These are phyloP conservation scores for Wickerhamomyces bovis DNA, from an alignment of 805 yeast species.

Conservation along the genomic window DNA sequence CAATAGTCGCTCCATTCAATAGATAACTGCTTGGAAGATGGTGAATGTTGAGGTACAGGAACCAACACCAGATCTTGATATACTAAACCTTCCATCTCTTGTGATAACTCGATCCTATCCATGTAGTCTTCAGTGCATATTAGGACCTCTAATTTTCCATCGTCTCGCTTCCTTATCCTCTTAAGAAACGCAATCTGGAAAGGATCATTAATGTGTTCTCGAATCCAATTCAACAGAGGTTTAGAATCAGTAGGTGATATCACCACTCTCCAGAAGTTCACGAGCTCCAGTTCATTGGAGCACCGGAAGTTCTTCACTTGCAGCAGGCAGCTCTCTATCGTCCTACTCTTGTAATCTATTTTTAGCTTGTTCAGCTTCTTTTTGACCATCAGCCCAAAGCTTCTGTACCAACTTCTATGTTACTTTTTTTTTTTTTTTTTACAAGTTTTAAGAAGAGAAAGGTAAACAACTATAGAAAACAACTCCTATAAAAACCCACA, in stretches of 20 bases:
- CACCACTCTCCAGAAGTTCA: conserved; percentile 43
- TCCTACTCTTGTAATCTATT: conserved; percentile 42
- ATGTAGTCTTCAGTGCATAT: conserved; percentile 35
- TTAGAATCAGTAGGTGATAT: conserved; percentile 28
- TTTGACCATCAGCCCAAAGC: no score
- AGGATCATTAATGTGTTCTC: conserved; percentile 23
- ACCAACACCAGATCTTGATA: conserved; percentile 19
- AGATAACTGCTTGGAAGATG: conserved; percentile 64
- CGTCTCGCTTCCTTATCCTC: conserved; percentile 38
- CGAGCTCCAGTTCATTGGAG: conserved; percentile 22
- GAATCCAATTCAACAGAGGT: not conserved
- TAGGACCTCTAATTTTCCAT: conserved; percentile 31
- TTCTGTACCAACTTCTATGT: not conserved
- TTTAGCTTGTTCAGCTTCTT: conserved; percentile 27
- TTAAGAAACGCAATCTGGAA: conserved; percentile 41
- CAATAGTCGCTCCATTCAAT: conserved; percentile 67
- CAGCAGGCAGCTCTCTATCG: conserved; percentile 37
- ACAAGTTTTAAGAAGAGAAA: no score
- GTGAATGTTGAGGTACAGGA: conserved; percentile 55
- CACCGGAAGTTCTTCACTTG: conserved; percentile 33
- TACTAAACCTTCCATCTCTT: conserved; percentile 14
- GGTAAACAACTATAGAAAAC: no score
- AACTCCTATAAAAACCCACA: not conserved
- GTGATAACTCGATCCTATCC: conserved; percentile 22
- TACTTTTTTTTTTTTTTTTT: not conserved